Conservation (phyloP, 805 yeast species). For the Maudiozyma bulderi region DNA sequence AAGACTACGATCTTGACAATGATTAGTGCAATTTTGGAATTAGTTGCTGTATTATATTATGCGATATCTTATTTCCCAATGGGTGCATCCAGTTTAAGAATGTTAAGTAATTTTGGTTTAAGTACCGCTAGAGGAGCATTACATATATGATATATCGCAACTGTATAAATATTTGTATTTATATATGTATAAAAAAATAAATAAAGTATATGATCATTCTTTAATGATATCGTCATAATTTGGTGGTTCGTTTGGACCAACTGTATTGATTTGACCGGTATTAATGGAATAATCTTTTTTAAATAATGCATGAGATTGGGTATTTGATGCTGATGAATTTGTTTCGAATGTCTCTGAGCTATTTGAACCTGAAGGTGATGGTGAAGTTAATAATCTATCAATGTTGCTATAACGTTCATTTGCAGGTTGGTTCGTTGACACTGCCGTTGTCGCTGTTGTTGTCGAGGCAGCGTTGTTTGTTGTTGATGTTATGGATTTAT, state of each 20-base stretch:
- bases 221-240: slow-evolving; percentile 19
- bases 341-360: neutral
- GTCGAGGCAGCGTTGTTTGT: neutral
- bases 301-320: neutral
- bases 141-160: slow-evolving; percentile 17
- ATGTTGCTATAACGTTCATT: neutral
- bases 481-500: neutral
- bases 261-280: neutral
- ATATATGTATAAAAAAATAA: neutral
- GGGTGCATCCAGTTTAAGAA: slow-evolving; percentile 68
- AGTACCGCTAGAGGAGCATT: slow-evolving; percentile 40
- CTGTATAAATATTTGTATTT: neutral
- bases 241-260: slow-evolving; percentile 23
- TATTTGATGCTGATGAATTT: neutral
- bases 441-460: neutral
- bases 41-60: slow-evolving; percentile 82
- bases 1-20: slow-evolving; percentile 71
- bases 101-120: slow-evolving; percentile 48
- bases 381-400: neutral
- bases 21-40: slow-evolving; percentile 63
- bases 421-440: neutral
- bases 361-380: slow-evolving; percentile 5
- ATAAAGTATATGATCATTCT: neutral
- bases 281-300: slow-evolving; percentile 4
- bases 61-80: slow-evolving; percentile 91